These are phyloP conservation scores for Eremomyces bilateralis DNA, from an alignment of 495 filamentous ascomycete genomes.

Conservation along the genomic window DNA sequence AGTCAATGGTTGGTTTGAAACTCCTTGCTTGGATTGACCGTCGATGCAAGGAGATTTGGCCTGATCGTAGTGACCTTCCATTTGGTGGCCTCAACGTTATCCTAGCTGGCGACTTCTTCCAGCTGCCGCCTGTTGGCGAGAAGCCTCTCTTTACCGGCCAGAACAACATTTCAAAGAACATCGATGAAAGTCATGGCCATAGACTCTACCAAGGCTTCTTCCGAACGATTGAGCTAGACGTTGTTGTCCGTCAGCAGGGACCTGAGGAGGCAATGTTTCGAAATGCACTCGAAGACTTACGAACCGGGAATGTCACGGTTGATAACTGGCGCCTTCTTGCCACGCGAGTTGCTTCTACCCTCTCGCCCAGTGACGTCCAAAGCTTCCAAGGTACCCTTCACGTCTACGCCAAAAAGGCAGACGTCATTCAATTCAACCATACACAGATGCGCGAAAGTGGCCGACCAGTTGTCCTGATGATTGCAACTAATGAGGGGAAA, in stretches of 20 bases:
- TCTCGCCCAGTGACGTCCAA: too few species aligned
- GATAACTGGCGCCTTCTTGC: too few species aligned
- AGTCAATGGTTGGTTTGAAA: neutral
- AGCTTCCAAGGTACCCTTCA: too few species aligned
- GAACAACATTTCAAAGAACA: neutral
- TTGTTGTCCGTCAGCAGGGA: neutral
- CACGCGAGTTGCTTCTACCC: too few species aligned
- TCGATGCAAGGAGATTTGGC: neutral
- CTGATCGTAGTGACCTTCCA: neutral
- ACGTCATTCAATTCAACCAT: too few species aligned
- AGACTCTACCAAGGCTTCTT: neutral
- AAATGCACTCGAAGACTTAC: too few species aligned
- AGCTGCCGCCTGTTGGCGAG: neutral
- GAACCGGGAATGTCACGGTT: too few species aligned
- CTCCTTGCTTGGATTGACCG: neutral
- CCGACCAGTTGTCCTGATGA: too few species aligned
- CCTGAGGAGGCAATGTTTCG: too few species aligned
- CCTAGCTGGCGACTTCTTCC: neutral
- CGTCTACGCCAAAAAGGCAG: too few species aligned
- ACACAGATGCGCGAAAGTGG: too few species aligned
- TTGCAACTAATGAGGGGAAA: too few species aligned
- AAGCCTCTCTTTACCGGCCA: neutral
- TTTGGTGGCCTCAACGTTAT: constrained; percentile 1
- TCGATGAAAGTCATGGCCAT: neutral
- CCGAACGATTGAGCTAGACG: neutral